Evolutionary conservation across 1,284 basidiomycete species (phyloP).

Genomic region (Pyrrhoderma noxium): DNA sequence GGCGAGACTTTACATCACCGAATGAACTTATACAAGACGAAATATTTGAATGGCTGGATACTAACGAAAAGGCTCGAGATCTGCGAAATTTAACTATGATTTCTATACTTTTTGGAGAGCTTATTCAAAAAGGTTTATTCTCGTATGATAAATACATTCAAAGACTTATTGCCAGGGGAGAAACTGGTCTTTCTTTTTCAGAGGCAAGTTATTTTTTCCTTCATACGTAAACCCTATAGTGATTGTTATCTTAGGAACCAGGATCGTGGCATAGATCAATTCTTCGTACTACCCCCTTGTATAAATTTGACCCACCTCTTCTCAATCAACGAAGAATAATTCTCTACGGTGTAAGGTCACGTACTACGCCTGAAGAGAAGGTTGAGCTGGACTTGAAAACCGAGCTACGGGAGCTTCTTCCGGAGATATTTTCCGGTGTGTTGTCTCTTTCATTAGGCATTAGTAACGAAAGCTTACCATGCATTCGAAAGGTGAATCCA

Average conservation of each 20-base stretch:
- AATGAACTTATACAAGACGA: slow-evolving; percentile 60
- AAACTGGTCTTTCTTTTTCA: slow-evolving; percentile 47
- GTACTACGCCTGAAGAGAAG: slow-evolving; percentile 60
- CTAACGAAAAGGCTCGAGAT: slow-evolving; percentile 54
- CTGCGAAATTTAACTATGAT: slow-evolving; percentile 52
- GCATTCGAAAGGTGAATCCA: too few relatives aligned
- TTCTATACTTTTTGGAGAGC: slow-evolving; percentile 71
- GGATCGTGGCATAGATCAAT: slow-evolving; percentile 60
- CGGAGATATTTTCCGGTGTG: slow-evolving; percentile 46
- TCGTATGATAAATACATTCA: slow-evolving; percentile 83
- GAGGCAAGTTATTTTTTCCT: slow-evolving; percentile 34
- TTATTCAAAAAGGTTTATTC: slow-evolving; percentile 71
- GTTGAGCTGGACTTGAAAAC: slow-evolving; percentile 61
- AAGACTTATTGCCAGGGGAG: slow-evolving; percentile 76
- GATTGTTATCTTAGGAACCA: too few relatives aligned
- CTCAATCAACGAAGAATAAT: slow-evolving; percentile 60
- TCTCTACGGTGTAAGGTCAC: slow-evolving; percentile 56
- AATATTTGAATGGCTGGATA: slow-evolving; percentile 83
- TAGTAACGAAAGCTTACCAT: slow-evolving; percentile 6
- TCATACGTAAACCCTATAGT: too few relatives aligned
- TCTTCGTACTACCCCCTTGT: slow-evolving; percentile 61
- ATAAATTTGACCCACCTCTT: slow-evolving; percentile 47
- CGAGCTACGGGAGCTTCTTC: slow-evolving; percentile 57
- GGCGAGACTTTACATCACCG: slow-evolving; percentile 49
- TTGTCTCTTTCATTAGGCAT: not conserved